Conservation (phyloP, 2,329 filamentous ascomycete genomes). For the Botryosphaeria dothidea region DNA sequence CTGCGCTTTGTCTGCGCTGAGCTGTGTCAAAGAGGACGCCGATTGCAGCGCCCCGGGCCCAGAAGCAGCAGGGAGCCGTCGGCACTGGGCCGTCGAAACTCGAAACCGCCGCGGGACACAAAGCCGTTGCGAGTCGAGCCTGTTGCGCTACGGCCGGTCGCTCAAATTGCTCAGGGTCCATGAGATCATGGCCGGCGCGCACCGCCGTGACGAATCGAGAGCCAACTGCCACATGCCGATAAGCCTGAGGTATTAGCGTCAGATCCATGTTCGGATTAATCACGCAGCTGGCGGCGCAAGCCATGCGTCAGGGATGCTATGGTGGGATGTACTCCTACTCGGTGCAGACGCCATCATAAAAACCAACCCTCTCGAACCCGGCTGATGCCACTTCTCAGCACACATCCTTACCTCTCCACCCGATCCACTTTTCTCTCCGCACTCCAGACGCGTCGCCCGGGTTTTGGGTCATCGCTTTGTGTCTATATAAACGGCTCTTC, state of each 20-base stretch:
- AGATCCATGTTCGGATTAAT: conserved; percentile 19
- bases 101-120: neutral
- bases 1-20: neutral
- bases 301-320: conserved; percentile 17
- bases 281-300: conserved; percentile 18
- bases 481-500: conserved; percentile 12
- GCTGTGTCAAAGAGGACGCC: neutral
- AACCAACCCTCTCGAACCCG: neutral
- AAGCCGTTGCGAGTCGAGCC: neutral
- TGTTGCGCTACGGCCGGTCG: neutral
- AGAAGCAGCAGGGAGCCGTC: neutral
- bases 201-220: conserved; percentile 3
- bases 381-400: neutral
- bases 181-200: conserved; percentile 7
- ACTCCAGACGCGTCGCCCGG: conserved; percentile 5
- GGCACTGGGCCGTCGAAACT: neutral
- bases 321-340: conserved; percentile 1
- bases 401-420: conserved; percentile 9
- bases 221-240: conserved; percentile 11
- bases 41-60: neutral
- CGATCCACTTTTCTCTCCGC: conserved; percentile 21
- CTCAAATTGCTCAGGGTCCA: conserved; percentile 9
- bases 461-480: neutral
- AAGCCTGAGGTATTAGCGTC: conserved; percentile 10
- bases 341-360: conserved; percentile 7